Base-by-base conservation (phyloP, 2,329 filamentous ascomycete genomes). In the Xylaria arbuscula region DNA sequence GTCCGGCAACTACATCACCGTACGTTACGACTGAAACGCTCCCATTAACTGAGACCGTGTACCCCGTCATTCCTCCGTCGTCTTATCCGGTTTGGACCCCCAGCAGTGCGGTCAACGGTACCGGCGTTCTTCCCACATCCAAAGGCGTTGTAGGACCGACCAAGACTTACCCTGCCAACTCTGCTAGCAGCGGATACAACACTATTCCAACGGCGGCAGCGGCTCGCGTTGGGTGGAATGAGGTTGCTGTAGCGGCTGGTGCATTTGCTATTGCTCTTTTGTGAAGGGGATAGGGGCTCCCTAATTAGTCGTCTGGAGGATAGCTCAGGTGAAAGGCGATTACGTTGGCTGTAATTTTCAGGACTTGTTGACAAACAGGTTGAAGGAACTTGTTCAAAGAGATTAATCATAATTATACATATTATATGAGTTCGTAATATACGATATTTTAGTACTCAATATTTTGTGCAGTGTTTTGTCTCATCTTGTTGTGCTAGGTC, bases 121-220 rank as follows among this genome's bases (percentile, higher is more conserved):
- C 13, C 32, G 54, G 42, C 10, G 67, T 67, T n/a, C 56, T 40
- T n/a, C 32, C 65, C 13, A 47, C 67, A 42, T 68, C n/a, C 24
- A 50, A 64, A n/a, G 62, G 67, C 3, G 57, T 53, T 34, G 51
- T 38, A 32, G 53, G 66, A 0, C 63, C 65, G 13, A 17, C 40
- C 15, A 64, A 54, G n/a, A 22, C 45, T 10, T 22, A n/a, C 40
- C 7, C 56, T 15, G 10, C 38, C 11, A 48, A n/a, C 40, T 5
- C 56, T 15, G 10, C 38, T 17, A 48, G 19, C 45, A 38, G 64
- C 22, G 57, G 51, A 11, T 63, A 68, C 17, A 9, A 10, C 28
- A 5, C 24, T 11, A 57, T 75, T 51, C 58, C 70, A 2, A 75
- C 74, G 7, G 74, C 72, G 0, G 74, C 72, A 3, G 74, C 72